These are phyloP conservation scores for Solanum clarkiae DNA, from an alignment of 257 asterid species.

Conservation along the genomic window DNA sequence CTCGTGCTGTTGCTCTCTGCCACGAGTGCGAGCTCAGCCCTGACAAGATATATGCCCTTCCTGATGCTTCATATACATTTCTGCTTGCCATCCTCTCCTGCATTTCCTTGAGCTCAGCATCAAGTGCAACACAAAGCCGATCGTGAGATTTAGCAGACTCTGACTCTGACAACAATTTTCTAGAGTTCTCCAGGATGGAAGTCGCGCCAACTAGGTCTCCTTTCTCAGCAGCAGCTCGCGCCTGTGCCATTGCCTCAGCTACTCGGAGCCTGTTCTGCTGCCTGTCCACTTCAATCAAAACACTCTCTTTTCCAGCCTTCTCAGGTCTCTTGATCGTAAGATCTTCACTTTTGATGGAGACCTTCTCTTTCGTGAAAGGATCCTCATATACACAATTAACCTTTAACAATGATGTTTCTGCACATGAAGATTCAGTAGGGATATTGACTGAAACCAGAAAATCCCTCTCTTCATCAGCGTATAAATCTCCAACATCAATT, in stretches of 20 bases:
- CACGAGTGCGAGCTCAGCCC: conserved; percentile 98
- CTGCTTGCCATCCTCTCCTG: conserved; percentile 87
- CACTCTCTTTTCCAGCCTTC: conserved; percentile 13
- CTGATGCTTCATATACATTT: conserved; percentile 86
- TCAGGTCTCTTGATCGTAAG: conserved; percentile 53
- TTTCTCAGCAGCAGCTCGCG: conserved; percentile 62
- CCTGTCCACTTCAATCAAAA: conserved; percentile 85
- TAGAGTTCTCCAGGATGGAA: conserved; percentile 50
- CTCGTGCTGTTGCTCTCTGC: conserved; percentile 99
- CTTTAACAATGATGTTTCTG: conserved; percentile 46
- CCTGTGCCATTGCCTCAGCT: conserved; percentile 82
- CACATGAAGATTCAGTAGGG: conserved; percentile 40
- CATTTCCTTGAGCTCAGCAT: conserved; percentile 95
- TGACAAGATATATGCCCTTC: conserved; percentile 80
- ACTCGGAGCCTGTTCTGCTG: conserved; percentile 72
- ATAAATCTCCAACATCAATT: conserved; percentile 75
- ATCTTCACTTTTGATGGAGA: conserved; percentile 33
- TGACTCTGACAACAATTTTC: conserved; percentile 42
- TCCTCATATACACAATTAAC: conserved; percentile 52
- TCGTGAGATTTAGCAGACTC: conserved; percentile 57
- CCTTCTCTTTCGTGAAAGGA: conserved; percentile 54
- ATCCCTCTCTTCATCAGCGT: conserved; percentile 95
- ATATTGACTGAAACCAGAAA: conserved; percentile 56
- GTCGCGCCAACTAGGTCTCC: conserved; percentile 63
- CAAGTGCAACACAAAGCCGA: conserved; percentile 58